Conservation (phyloP, 768 basidiomycete genomes). For the Mycena polygramma region DNA sequence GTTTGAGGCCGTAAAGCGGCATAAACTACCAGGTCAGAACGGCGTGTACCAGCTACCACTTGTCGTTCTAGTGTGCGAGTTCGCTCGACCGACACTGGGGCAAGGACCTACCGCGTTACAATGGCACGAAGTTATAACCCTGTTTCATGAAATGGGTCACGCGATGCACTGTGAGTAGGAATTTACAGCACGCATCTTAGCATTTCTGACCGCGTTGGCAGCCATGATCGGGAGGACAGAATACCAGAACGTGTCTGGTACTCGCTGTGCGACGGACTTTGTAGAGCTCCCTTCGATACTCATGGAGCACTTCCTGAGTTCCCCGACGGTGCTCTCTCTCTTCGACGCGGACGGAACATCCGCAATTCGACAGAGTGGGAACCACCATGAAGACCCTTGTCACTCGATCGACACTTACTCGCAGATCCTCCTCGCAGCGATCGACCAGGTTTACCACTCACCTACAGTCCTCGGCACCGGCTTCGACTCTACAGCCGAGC, state of each 20-base stretch:
- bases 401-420: conserved; percentile 89
- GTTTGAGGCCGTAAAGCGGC: conserved; percentile 75
- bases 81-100: conserved; percentile 71
- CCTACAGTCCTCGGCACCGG: conserved; percentile 61
- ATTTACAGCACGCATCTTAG: conserved; percentile 14
- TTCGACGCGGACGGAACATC: conserved; percentile 71
- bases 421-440: conserved; percentile 88
- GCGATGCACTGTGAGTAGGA: conserved; percentile 94
- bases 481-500: conserved; percentile 82
- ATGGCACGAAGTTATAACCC: conserved; percentile 94
- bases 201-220: conserved; percentile 47
- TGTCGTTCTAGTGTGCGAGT: conserved; percentile 93
- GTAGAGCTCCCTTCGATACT: conserved; percentile 98
- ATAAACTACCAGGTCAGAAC: conserved; percentile 69
- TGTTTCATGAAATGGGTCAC: conserved; percentile 99
- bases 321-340: conserved; percentile 84
- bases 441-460: conserved; percentile 95
- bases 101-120: conserved; percentile 80
- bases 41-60: conserved; percentile 91
- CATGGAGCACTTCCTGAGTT: conserved; percentile 97
- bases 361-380: conserved; percentile 62
- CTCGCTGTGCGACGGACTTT: conserved; percentile 97
- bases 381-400: conserved; percentile 82
- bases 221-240: conserved; percentile 99
- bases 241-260: conserved; percentile 98